Evolutionary conservation across 768 basidiomycete genomes (phyloP).

Genomic region (Boletus huronensis): DNA sequence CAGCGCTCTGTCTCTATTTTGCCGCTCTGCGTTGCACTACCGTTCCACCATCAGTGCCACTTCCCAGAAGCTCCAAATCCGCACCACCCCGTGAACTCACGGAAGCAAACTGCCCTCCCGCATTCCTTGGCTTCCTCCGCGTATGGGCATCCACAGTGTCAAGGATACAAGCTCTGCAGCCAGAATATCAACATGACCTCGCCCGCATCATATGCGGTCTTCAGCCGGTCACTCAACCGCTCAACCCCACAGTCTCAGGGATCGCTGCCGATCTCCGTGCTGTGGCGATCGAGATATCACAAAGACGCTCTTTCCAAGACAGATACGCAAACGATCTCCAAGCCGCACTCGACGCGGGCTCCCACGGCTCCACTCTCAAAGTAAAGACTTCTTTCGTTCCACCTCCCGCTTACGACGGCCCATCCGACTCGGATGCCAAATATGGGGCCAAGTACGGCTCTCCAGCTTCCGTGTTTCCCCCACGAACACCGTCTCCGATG

Average conservation of each 20-base stretch:
- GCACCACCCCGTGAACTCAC: conserved; percentile 56
- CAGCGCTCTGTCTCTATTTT: conserved; percentile 81
- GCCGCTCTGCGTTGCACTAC: conserved; percentile 76
- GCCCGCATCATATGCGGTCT: conserved; percentile 76
- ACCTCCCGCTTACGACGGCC: conserved; percentile 59
- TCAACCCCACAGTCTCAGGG: conserved; percentile 44
- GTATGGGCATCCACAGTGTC: conserved; percentile 73
- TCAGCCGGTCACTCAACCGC: conserved; percentile 37
- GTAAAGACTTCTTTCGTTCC: conserved; percentile 64
- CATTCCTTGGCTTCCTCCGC: conserved; percentile 64
- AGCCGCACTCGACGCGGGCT: conserved; percentile 70
- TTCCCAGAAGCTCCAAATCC: conserved; percentile 55
- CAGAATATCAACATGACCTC: conserved; percentile 76
- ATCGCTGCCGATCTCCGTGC: conserved; percentile 81
- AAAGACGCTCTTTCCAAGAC: conserved; percentile 79
- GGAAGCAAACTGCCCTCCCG: conserved; percentile 61
- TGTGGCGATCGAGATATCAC: conserved; percentile 84
- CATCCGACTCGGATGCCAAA: conserved; percentile 18
- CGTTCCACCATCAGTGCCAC: conserved; percentile 74
- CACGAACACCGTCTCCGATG: conserved; percentile 48
- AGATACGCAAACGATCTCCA: conserved; percentile 73
- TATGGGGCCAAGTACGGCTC: conserved; percentile 3
- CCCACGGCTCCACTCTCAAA: conserved; percentile 30
- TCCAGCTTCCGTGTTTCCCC: conserved; percentile 31
- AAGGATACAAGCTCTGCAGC: conserved; percentile 55